Evolutionary conservation across 179 eudicot species (phyloP).

Genomic region (Patellifolia procumbens): DNA sequence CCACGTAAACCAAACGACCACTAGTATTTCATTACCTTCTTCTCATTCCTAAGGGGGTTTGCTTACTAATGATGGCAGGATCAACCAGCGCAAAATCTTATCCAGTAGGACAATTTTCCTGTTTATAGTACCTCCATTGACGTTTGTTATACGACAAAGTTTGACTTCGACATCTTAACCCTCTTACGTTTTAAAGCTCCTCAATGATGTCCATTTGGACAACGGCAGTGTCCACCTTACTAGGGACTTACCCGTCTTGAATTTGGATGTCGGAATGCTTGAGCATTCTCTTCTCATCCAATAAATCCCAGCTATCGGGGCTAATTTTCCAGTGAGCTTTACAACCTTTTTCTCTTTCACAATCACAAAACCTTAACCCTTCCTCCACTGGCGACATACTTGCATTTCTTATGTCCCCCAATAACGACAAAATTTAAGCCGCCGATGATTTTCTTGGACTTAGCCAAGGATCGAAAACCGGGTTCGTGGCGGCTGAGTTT

Average conservation of each 20-base stretch:
- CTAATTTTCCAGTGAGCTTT: conserved; percentile 45
- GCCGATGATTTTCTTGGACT: conserved; percentile 51
- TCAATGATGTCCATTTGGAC: conserved; percentile 76
- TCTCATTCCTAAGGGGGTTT: too few relatives aligned
- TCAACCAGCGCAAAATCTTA: too few relatives aligned
- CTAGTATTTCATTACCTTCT: too few relatives aligned
- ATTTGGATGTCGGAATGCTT: conserved; percentile 78
- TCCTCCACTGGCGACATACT: conserved; percentile 84
- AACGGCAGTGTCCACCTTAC: conserved; percentile 67
- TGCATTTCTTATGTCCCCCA: conserved; percentile 68
- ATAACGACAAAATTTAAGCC: conserved; percentile 46
- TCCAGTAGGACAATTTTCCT: too few relatives aligned
- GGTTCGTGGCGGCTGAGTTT: conserved; percentile 64
- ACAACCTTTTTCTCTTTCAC: conserved; percentile 75
- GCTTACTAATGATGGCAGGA: too few relatives aligned
- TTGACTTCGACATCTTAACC: conserved; percentile 71
- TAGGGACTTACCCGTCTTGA: conserved; percentile 68
- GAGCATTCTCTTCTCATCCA: conserved; percentile 59
- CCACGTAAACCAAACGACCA: too few relatives aligned
- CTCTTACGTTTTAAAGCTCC: conserved; percentile 57
- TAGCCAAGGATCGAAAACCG: conserved; percentile 22
- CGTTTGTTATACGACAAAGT: conserved; percentile 38
- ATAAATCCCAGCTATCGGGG: conserved; percentile 45
- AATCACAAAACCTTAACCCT: conserved; percentile 61
- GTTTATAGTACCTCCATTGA: not conserved